phyloP scores from a whole-genome alignment of 1,284 basidiomycete species.

The Moesziomyces parantarcticus region DNA sequence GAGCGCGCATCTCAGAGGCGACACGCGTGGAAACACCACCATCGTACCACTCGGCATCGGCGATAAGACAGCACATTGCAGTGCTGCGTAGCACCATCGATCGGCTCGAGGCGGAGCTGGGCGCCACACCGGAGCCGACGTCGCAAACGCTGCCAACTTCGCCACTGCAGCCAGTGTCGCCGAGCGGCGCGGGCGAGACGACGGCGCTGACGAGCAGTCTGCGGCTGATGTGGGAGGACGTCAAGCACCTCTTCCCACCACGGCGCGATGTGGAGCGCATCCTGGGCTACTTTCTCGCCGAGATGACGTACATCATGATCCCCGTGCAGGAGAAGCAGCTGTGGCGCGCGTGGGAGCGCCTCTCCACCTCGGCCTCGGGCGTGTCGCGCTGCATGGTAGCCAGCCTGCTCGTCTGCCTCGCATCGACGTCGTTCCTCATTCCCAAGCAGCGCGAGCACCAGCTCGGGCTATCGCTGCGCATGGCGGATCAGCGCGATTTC shows the following conservation, averaged over 20 bases:
- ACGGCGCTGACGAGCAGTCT: conserved; percentile 5
- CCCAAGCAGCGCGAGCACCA: conserved; percentile 21
- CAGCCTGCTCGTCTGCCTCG: conserved; percentile 29
- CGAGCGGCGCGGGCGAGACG: neutral
- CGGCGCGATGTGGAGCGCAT: conserved; percentile 27
- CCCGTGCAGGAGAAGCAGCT: conserved; percentile 37
- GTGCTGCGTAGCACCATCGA: conserved; percentile 17
- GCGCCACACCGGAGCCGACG: neutral
- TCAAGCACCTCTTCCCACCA: conserved; percentile 27
- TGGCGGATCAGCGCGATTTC: conserved; percentile 25
- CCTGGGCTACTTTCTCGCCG: conserved; percentile 25
- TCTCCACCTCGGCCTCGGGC: neutral
- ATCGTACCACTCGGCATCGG: neutral
- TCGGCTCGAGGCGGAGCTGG: conserved; percentile 15
- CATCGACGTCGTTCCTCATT: conserved; percentile 22
- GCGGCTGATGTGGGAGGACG: conserved; percentile 22
- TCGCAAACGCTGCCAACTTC: too few species aligned
- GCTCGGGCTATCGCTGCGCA: conserved; percentile 7
- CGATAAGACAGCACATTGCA: conserved; percentile 25
- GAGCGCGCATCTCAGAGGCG: too few species aligned
- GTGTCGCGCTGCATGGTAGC: conserved; percentile 32
- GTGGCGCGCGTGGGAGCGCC: conserved; percentile 20
- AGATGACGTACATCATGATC: conserved; percentile 39
- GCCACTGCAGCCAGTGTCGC: neutral
- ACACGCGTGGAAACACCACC: neutral